Evolutionary conservation across 1,284 basidiomycete species (phyloP), one percentile per base, ranked within the genome.

Genomic region (Caloboletus inedulis): DNA sequence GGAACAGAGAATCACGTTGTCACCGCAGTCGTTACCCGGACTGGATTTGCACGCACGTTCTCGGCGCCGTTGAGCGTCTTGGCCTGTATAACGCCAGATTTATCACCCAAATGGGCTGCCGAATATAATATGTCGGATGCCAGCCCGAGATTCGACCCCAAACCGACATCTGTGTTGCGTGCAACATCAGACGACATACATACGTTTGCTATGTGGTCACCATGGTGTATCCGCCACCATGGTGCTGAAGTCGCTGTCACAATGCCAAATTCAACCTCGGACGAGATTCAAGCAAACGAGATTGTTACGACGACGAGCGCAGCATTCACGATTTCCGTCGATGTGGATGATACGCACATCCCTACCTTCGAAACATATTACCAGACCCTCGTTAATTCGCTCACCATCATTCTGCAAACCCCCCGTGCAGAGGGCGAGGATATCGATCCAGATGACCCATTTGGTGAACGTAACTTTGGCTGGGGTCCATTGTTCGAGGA

Each of bases 361-460:
- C 18, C 44, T 9, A 21, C 31, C 14, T 57, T 60, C 47, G 46
- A 58, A 19, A 57, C 40, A 12, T 43, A 30, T n/a, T 60, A 58
- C 33, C 34, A 58, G 30, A 37, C 33, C 3, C 39, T 60, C 19
- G 3, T 40, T 7, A 58, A 53, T n/a, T 8, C 8, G 6, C 49
- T 58, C 36, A 25, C 3, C 7, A 12, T 57, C 34, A 18, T 7
- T 8, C 21, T 58, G 14, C 16, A 10, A 14, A 39, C 25, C 4
- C 42, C 25, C 21, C n/a, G 4, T 1, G 21, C 2, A 18, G 31
- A 23, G 7, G 31, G n/a, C 27, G 31, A 42, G 13, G 9, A 23
- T 6, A 9, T 29, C 6, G 35, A 59, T 31, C 47, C 40, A 8
- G 56, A 59, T n/a, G 45, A 40, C 2, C 45, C 53, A n/a, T 31